Percentiles rank a stretch among this genome's conserved stretches.
phyloP scores from a whole-genome alignment of 352 stramenopile species.

The Globisporangium rhizosaccharum region DNA sequence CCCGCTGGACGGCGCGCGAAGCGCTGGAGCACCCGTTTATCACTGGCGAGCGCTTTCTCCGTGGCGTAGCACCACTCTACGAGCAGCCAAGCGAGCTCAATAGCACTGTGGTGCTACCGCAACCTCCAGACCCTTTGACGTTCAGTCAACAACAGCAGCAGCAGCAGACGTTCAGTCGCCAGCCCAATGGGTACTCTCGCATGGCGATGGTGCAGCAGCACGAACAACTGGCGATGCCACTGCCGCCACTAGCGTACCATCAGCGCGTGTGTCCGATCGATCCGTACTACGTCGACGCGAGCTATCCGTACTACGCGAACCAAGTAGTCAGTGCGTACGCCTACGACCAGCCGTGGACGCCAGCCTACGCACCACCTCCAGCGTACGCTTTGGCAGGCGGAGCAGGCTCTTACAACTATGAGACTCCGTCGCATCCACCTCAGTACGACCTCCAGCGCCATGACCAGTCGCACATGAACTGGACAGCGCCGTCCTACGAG shows the following conservation, averaged over 20 bases:
- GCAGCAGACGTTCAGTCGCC: not conserved
- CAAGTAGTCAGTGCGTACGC: constrained; percentile 1
- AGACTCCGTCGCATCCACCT: not conserved
- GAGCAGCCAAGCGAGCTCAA: not conserved
- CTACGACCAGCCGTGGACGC: constrained; percentile 8
- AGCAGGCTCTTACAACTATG: not conserved
- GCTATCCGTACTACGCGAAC: constrained; percentile 4
- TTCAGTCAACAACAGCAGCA: not conserved
- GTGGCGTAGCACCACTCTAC: not conserved
- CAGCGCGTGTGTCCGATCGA: constrained; percentile 13
- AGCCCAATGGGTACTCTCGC: not conserved
- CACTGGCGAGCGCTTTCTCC: constrained; percentile 24
- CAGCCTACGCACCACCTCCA: not conserved
- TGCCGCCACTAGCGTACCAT: not conserved
- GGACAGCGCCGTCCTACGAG: constrained; percentile 7
- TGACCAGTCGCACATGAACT: constrained; percentile 1
- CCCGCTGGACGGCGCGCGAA: constrained; percentile 29
- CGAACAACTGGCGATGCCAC: not conserved
- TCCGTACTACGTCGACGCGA: constrained; percentile 9
- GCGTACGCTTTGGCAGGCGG: not conserved
- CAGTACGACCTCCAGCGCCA: constrained; percentile 1
- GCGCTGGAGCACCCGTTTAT: constrained; percentile 46
- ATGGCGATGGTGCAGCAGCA: not conserved
- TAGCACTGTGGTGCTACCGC: not conserved
- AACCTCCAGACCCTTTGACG: not conserved